These are phyloP conservation scores for Botrytis aclada DNA, from an alignment of 2,329 filamentous ascomycete genomes.

Conservation along the genomic window DNA sequence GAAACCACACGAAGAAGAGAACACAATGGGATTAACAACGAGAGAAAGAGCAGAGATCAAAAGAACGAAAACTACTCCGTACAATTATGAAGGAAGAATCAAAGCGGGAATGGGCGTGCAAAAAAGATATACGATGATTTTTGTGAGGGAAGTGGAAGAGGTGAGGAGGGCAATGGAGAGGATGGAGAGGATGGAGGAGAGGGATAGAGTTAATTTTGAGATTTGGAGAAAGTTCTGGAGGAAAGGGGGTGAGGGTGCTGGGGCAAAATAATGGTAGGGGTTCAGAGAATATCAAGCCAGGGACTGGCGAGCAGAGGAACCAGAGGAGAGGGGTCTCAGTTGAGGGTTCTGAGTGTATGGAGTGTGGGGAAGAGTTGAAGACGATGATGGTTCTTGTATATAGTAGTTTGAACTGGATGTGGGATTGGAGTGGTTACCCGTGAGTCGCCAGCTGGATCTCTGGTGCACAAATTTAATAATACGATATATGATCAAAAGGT, in stretches of 20 bases:
- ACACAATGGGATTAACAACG: not conserved
- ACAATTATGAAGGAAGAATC: not conserved
- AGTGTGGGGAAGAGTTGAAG: not conserved
- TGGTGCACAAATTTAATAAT: too few species aligned
- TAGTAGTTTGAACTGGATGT: not conserved
- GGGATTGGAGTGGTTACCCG: too few species aligned
- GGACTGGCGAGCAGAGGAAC: accelerated
- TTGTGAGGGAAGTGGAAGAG: not conserved
- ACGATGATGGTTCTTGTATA: not conserved
- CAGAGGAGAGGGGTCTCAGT: not conserved
- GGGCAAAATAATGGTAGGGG: not conserved
- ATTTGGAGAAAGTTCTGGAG: slow-evolving; percentile 13
- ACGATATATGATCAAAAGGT: too few species aligned
- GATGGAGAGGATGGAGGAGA: not conserved
- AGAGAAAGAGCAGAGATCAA: not conserved
- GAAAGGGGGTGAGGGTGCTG: not conserved
- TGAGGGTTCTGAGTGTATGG: too few species aligned
- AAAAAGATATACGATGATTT: not conserved
- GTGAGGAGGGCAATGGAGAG: not conserved
- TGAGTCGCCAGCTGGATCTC: too few species aligned
- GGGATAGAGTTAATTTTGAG: slow-evolving; percentile 11
- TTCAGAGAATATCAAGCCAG: too few species aligned
- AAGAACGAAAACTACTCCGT: not conserved
- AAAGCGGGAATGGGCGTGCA: slow-evolving; percentile 10
- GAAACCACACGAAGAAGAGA: not conserved